Conservation (phyloP, 202 grass and related monocot genomes). For the Brachypodium distachyon region DNA sequence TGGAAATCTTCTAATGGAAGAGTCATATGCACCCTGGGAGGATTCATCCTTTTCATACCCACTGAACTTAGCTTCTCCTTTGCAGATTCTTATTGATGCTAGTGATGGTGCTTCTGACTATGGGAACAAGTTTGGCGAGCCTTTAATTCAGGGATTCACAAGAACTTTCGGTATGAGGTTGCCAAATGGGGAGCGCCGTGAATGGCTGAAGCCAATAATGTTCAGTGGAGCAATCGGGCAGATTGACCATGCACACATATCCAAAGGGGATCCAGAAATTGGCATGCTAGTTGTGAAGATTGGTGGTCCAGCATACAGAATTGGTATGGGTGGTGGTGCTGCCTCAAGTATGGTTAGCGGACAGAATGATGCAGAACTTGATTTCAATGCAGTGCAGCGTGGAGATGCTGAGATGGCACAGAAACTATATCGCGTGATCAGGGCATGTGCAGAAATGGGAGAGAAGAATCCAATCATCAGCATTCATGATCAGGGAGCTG, state of each 20-base stretch:
- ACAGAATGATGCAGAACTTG: conserved; percentile 83
- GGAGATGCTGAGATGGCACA: conserved; percentile 97
- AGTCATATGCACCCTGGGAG: conserved; percentile 72
- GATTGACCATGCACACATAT: conserved; percentile 81
- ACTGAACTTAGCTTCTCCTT: conserved; percentile 59
- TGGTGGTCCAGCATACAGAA: conserved; percentile 86
- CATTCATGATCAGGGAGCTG: conserved; percentile 97
- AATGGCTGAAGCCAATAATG: conserved; percentile 98
- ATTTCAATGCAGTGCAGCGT: conserved; percentile 95
- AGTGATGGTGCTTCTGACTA: conserved; percentile 93
- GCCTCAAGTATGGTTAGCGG: conserved; percentile 97
- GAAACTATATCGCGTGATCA: conserved; percentile 76
- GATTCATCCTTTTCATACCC: conserved; percentile 81
- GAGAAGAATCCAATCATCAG: conserved; percentile 78
- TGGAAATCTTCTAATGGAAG: conserved; percentile 75
- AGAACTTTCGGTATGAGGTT: conserved; percentile 83
- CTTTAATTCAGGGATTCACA: conserved; percentile 80
- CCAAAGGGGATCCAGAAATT: conserved; percentile 69
- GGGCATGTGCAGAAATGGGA: conserved; percentile 92
- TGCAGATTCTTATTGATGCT: conserved; percentile 79
- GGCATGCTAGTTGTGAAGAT: conserved; percentile 99
- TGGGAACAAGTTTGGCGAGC: conserved; percentile 93
- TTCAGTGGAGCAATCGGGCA: conserved; percentile 93
- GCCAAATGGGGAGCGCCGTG: conserved; percentile 67
- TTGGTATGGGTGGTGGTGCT: conserved; percentile 96